These are phyloP conservation scores for Neoboletus brunneissimus DNA, from an alignment of 768 basidiomycete genomes.

Conservation along the genomic window DNA sequence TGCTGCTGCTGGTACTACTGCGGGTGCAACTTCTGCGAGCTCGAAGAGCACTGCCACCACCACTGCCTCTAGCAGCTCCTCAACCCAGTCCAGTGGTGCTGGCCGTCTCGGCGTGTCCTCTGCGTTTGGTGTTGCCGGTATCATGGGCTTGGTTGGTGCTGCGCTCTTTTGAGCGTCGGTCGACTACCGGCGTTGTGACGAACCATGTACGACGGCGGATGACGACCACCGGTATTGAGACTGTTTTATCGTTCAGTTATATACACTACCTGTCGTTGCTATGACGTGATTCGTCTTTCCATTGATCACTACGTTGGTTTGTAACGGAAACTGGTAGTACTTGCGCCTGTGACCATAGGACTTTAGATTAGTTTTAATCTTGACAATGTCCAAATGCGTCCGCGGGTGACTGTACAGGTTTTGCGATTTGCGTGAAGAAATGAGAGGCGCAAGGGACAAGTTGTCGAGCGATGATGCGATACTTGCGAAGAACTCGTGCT, in stretches of 20 bases:
- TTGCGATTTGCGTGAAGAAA: no score
- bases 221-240: slow-evolving; percentile 5
- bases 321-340: slow-evolving; percentile 10
- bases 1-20: neutral
- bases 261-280: slow-evolving; percentile 19
- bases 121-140: slow-evolving; percentile 43
- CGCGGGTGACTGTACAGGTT: neutral
- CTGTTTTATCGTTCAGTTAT: slow-evolving; percentile 16
- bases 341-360: neutral
- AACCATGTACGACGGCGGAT: slow-evolving; percentile 14
- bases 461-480: no score
- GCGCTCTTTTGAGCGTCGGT: slow-evolving; percentile 39
- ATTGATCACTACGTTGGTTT: slow-evolving; percentile 17
- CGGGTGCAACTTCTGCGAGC: neutral
- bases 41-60: slow-evolving; percentile 11
- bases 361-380: neutral
- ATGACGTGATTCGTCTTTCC: slow-evolving; percentile 4
- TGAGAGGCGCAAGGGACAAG: no score
- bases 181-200: slow-evolving; percentile 1
- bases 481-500: no score
- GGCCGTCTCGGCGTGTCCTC: slow-evolving; percentile 29
- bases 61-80: slow-evolving; percentile 23
- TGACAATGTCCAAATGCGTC: neutral
- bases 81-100: slow-evolving; percentile 33
- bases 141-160: slow-evolving; percentile 52